Evolutionary conservation across 768 basidiomycete species (phyloP).

Genomic region (Leccinellum luteum): DNA sequence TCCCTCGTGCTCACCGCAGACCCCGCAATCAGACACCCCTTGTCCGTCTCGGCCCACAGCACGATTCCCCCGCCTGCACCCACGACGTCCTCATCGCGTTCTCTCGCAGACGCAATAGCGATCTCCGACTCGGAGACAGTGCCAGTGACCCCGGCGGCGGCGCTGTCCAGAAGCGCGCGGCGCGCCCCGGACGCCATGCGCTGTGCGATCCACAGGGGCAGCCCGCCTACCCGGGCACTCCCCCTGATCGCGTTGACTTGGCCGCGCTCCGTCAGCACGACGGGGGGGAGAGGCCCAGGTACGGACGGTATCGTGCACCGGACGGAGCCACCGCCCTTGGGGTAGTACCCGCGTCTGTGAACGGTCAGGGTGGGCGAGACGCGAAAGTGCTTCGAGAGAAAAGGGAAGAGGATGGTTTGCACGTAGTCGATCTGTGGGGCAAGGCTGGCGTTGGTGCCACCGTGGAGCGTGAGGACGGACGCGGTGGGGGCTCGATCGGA

Average conservation of each 20-base stretch:
- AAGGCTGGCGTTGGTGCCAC: conserved; percentile 69
- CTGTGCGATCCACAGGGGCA: conserved; percentile 54
- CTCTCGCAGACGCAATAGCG: conserved; percentile 44
- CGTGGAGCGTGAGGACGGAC: conserved; percentile 54
- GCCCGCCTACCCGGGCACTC: conserved; percentile 61
- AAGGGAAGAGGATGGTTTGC: conserved; percentile 64
- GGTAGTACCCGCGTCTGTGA: conserved; percentile 64
- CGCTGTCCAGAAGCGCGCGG: conserved; percentile 36
- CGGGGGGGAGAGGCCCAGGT: conserved; percentile 38
- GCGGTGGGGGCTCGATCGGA: conserved; percentile 27
- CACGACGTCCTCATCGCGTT: conserved; percentile 42
- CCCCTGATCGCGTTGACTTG: conserved; percentile 50
- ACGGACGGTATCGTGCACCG: conserved; percentile 37
- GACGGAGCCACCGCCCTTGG: conserved; percentile 70
- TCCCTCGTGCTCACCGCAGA: conserved; percentile 61
- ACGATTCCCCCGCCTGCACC: conserved; percentile 72
- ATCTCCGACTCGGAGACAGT: conserved; percentile 7
- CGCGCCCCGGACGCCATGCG: conserved; percentile 57
- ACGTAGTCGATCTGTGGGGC: conserved; percentile 80
- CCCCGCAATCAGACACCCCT: conserved; percentile 66
- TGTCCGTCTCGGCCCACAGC: conserved; percentile 70
- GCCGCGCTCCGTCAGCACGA: conserved; percentile 58
- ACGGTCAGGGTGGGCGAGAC: conserved; percentile 44
- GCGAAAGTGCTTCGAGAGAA: conserved; percentile 56
- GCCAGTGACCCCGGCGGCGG: conserved; percentile 33